Conservation (phyloP, 352 stramenopile genomes). For the Phytophthora syringae region DNA sequence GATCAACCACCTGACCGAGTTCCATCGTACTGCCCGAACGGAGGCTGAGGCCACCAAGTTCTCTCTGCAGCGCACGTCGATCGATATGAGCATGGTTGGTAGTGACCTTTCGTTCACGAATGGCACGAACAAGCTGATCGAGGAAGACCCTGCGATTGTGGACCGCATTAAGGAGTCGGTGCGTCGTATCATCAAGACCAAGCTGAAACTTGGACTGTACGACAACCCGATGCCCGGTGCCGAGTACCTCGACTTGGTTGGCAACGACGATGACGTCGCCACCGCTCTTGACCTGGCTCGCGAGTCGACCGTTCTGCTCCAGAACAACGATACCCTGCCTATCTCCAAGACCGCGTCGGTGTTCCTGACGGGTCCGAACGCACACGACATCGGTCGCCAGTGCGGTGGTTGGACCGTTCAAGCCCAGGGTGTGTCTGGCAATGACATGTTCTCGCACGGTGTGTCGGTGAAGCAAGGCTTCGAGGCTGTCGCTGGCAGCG, state of each 20-base stretch:
- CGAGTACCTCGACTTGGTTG: conserved; percentile 44
- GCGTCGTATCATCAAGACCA: conserved; percentile 62
- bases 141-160: conserved; percentile 46
- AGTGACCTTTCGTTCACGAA: conserved; percentile 8
- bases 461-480: conserved; percentile 20
- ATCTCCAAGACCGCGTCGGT: conserved; percentile 4
- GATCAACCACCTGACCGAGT: conserved; percentile 76
- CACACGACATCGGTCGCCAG: conserved; percentile 58
- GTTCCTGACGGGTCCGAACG: conserved; percentile 10
- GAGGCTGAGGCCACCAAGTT: conserved; percentile 4
- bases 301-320: conserved; percentile 10
- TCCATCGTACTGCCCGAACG: conserved; percentile 33
- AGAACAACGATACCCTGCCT: conserved; percentile 16
- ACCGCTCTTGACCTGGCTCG: conserved; percentile 53
- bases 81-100: conserved; percentile 20
- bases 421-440: conserved; percentile 59
- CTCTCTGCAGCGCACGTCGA: conserved; percentile 1
- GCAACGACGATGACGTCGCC: conserved; percentile 43
- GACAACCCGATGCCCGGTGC: conserved; percentile 52
- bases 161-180: conserved; percentile 54
- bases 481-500: conserved; percentile 5
- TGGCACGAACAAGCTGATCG: conserved; percentile 13
- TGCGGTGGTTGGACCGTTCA: conserved; percentile 75
- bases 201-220: conserved; percentile 67
- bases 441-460: conserved; percentile 20